A percentile compares a stretch with the other conserved stretches of the same genome.
These are phyloP conservation scores for Ophiostoma montium DNA, from an alignment of 2,329 filamentous ascomycete genomes.

Conservation along the genomic window DNA sequence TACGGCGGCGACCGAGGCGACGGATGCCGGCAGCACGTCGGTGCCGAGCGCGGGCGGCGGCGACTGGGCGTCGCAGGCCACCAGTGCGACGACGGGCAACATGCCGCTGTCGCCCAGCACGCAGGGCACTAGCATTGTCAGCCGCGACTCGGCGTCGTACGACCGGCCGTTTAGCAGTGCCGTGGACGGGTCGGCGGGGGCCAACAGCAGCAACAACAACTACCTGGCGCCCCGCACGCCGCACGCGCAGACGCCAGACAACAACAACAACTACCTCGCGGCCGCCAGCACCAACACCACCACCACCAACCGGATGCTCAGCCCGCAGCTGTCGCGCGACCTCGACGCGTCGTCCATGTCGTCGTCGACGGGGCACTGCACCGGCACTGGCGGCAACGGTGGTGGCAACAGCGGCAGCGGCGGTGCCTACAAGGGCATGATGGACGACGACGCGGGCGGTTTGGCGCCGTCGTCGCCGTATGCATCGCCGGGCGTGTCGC, in stretches of 20 bases:
- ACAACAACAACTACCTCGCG: neutral
- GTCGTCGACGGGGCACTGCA: conserved; percentile 12
- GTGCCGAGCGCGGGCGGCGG: conserved; percentile 30
- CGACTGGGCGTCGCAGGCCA: conserved; percentile 49
- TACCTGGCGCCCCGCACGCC: neutral
- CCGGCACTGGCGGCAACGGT: conserved; percentile 22
- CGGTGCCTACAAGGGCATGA: neutral
- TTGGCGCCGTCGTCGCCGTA: no score
- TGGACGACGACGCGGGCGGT: neutral
- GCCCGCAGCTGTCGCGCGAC: conserved; percentile 20
- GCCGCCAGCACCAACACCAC: neutral
- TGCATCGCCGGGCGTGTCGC: no score
- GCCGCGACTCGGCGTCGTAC: conserved; percentile 40
- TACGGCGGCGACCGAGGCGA: conserved; percentile 36
- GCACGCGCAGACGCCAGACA: neutral
- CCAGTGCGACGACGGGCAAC: conserved; percentile 48
- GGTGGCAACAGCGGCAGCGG: no score
- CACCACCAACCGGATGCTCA: conserved; percentile 3
- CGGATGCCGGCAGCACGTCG: conserved; percentile 43
- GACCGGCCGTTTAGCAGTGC: conserved; percentile 25
- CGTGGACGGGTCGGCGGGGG: no score
- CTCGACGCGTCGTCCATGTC: conserved; percentile 20
- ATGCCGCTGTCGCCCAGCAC: conserved; percentile 52
- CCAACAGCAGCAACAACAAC: conserved; percentile 17
- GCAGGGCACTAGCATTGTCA: conserved; percentile 50